phyloP scores from a whole-genome alignment of 1,284 basidiomycete species.

The Ustilago curta region DNA sequence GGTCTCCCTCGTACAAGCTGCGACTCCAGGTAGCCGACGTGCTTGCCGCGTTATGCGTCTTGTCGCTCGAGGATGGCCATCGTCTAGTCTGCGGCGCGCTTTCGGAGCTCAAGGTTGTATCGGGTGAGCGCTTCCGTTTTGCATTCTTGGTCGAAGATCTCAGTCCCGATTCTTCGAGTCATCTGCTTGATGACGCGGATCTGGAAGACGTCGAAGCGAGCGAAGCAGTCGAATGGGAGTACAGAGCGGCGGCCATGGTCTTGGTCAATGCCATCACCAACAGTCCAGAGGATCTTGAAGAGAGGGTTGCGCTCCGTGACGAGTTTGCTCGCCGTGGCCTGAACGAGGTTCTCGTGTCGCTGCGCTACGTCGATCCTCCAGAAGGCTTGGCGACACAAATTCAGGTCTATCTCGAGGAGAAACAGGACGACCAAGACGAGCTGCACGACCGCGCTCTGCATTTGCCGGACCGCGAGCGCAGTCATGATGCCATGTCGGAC shows the following conservation, averaged over 20 bases:
- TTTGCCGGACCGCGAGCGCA: conserved; percentile 22
- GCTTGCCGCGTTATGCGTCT: conserved; percentile 83
- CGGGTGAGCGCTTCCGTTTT: conserved; percentile 82
- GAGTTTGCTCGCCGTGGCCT: conserved; percentile 83
- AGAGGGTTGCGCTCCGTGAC: conserved; percentile 81
- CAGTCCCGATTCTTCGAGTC: conserved; percentile 72
- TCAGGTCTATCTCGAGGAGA: conserved; percentile 85
- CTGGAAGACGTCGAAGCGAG: conserved; percentile 27
- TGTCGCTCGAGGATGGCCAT: conserved; percentile 80
- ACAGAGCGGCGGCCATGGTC: conserved; percentile 80
- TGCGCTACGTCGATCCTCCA: conserved; percentile 81
- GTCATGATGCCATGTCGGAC: conserved; percentile 25
- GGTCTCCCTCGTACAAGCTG: conserved; percentile 76
- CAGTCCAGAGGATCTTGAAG: conserved; percentile 81
- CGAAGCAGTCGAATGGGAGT: conserved; percentile 77
- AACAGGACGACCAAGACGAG: conserved; percentile 87
- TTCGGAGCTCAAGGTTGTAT: conserved; percentile 81
- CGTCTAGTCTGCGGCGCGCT: conserved; percentile 80
- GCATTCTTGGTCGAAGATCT: conserved; percentile 79
- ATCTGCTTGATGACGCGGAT: conserved; percentile 62
- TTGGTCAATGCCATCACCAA: conserved; percentile 82
- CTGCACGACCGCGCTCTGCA: conserved; percentile 70
- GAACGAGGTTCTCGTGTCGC: conserved; percentile 82
- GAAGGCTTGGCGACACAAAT: conserved; percentile 80
- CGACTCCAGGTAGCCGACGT: conserved; percentile 81